Base-by-base conservation (phyloP, 2,329 filamentous ascomycete genomes). In the Penicillium freii region DNA sequence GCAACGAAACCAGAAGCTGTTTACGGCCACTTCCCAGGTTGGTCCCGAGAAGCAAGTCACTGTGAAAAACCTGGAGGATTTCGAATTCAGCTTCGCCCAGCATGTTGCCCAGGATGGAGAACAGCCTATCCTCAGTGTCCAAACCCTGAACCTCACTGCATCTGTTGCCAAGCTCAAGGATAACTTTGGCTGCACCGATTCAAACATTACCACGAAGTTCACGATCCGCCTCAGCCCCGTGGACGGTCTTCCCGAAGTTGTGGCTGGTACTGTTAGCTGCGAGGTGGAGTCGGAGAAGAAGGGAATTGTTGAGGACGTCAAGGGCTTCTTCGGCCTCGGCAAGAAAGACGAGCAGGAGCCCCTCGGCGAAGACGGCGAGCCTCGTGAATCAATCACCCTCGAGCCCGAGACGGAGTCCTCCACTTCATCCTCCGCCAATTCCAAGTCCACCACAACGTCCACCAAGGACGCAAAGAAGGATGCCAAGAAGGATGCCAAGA, bases 281-380 rank as follows among this genome's bases (percentile, higher is more conserved):
- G 90, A 96, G 72, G 84, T 88, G 27, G 90, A 95, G 51, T 82
- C 82, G 9, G 86, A 87, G 46, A 85, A 85, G 75, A 91, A 92
- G 73, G 90, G 90, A 62, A 87, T 97, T 48, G 90, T 97, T 47
- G 93, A 96, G 69, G 92, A 91, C 43, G 91, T 97, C 64, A 99
- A 99, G 82, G 95, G 92, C 63, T 84, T 97, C 61, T 95, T 99
- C 71, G 94, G 94, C 6, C 92, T 97, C 71, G 94, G 93, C 69
- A 91, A 91, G 77, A 96, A 96, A 77, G 89, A 89, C 62, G 90
- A 93, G 55, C 89, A 96, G 75, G 82, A 84, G 61, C 78, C 83
- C 8, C 71, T 96, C 34, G 82, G 84, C 58, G 89, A 87, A 48
- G 82, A 83, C 23, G 84, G 82, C 42, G 73, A 77, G 27, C 70